These are phyloP conservation scores for Botrytis sinoallii DNA, from an alignment of 2,329 filamentous ascomycete species.

Conservation along the genomic window DNA sequence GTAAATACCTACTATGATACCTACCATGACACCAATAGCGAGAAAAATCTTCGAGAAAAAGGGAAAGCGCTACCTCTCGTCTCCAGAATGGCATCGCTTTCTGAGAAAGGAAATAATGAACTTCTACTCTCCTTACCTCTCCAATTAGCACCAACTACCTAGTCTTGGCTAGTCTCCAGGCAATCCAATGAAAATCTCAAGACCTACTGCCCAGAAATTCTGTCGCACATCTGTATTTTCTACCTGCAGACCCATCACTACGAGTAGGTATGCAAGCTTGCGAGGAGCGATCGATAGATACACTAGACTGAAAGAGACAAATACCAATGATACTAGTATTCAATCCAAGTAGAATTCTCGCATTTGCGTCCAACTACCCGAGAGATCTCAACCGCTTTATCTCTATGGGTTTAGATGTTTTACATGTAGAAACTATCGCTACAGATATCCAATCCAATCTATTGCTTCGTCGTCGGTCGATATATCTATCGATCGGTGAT, in stretches of 20 bases:
- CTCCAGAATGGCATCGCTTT: not conserved
- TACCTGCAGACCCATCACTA: not conserved
- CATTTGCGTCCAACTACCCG: not conserved
- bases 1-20: not conserved
- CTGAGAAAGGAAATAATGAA: not conserved
- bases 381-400: not conserved
- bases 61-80: not conserved
- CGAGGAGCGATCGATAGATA: not conserved
- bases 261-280: not conserved
- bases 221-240: not conserved
- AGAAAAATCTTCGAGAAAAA: not conserved
- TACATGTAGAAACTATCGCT: not conserved
- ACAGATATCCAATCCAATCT: not conserved
- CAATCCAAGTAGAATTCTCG: not conserved
- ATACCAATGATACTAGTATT: not conserved
- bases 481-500: not conserved
- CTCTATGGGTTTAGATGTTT: not conserved
- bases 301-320: not conserved
- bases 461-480: not conserved
- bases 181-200: not conserved
- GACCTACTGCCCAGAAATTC: fast-evolving
- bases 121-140: not conserved
- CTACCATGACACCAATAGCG: not conserved
- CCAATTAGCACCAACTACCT: not conserved
- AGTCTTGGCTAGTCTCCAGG: not conserved